These are phyloP conservation scores for Xylaria sp. DNA, from an alignment of 2,329 filamentous ascomycete genomes.

Conservation along the genomic window DNA sequence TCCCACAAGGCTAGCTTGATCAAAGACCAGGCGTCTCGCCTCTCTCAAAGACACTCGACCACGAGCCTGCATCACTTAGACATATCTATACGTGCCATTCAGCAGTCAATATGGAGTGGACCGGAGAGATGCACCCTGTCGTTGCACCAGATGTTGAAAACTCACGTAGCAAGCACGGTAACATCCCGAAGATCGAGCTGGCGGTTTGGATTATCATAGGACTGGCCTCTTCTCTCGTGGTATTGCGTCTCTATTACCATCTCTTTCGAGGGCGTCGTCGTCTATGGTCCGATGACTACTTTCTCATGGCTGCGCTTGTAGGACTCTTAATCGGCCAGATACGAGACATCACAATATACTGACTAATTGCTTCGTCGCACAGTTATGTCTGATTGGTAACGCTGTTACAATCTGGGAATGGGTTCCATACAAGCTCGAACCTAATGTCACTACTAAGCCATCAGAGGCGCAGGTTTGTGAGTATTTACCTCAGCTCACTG, in stretches of 20 bases:
- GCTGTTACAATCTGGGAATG: slow-evolving; percentile 16
- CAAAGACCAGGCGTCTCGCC: too few species aligned
- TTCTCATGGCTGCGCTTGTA: slow-evolving; percentile 28
- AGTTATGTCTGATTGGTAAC: slow-evolving; percentile 26
- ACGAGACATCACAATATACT: background rate
- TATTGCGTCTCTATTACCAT: slow-evolving; percentile 24
- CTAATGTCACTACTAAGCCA: slow-evolving; percentile 15
- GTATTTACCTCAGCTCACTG: background rate
- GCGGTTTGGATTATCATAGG: slow-evolving; percentile 13
- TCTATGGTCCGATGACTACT: slow-evolving; percentile 27
- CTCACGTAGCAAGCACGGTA: background rate
- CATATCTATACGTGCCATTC: background rate
- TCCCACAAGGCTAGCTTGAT: too few species aligned
- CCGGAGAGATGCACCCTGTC: background rate
- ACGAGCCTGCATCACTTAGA: background rate
- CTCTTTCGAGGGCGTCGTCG: slow-evolving; percentile 17
- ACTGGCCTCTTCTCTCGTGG: slow-evolving; percentile 13
- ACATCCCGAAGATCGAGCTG: slow-evolving; percentile 3
- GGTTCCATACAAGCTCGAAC: slow-evolving; percentile 23
- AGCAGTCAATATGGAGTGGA: slow-evolving; percentile 4
- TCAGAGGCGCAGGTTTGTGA: slow-evolving; percentile 14
- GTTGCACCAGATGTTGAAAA: slow-evolving; percentile 22
- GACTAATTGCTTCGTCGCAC: background rate
- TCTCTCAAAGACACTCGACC: too few species aligned
- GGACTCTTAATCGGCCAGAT: background rate